Conservation (phyloP, 192 early-diverging fungal genomes). For the Physocladia obscura region DNA sequence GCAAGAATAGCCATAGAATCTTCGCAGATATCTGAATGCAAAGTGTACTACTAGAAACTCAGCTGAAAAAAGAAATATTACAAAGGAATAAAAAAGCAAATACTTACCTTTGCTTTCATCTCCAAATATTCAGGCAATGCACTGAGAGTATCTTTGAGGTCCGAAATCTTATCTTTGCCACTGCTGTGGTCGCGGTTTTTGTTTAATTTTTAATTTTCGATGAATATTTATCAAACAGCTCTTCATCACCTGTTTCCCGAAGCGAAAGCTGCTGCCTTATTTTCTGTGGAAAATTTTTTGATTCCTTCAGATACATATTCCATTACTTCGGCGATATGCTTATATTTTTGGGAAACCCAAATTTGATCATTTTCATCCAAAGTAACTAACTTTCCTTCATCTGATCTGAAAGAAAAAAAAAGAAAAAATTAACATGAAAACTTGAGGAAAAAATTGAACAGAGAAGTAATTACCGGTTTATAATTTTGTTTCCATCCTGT, state of each 20-base stretch:
- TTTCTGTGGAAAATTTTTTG: constrained; percentile 72
- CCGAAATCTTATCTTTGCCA: constrained; percentile 37
- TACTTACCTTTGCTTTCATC: constrained; percentile 55
- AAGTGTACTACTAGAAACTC: neutral
- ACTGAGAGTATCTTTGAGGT: constrained; percentile 76
- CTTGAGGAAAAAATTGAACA: neutral
- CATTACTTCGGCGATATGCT: constrained; percentile 79
- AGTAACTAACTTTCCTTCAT: constrained; percentile 30
- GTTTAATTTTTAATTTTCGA: no score
- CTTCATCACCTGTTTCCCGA: neutral
- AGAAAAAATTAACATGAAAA: neutral
- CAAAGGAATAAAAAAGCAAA: neutral
- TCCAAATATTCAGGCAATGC: constrained; percentile 82
- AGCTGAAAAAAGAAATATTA: neutral
- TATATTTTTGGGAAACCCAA: constrained; percentile 48
- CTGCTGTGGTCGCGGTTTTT: neutral
- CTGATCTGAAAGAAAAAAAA: constrained; percentile 34
- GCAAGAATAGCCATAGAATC: constrained; percentile 69
- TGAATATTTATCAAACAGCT: no score
- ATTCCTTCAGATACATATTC: constrained; percentile 66
- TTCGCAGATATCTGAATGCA: constrained; percentile 73
- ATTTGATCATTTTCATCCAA: constrained; percentile 73
- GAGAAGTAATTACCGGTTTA: constrained; percentile 40
- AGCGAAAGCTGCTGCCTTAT: constrained; percentile 63
- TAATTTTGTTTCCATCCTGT: constrained; percentile 63